A percentile compares a stretch with the other conserved stretches of the same genome.
phyloP scores from a whole-genome alignment of 2,329 filamentous ascomycete genomes.

The Botrytis fragariae region DNA sequence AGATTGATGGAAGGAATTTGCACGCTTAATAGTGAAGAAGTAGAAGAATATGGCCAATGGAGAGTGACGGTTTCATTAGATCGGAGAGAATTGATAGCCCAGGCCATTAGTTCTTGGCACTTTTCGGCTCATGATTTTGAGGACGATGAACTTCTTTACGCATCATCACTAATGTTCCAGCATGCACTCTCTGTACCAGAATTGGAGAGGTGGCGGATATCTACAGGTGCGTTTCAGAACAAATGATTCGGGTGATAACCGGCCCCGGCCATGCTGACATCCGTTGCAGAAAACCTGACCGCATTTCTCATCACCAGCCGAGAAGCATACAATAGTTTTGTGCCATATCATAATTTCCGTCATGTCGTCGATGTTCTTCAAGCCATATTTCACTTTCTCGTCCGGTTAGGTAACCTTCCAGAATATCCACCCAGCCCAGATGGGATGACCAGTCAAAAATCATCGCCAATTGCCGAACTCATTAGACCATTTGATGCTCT shows the following conservation, averaged over 20 bases:
- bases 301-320: slow-evolving; percentile 85
- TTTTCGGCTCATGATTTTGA: slow-evolving; percentile 88
- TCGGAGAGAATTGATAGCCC: slow-evolving; percentile 63
- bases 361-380: slow-evolving; percentile 96
- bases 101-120: slow-evolving; percentile 69
- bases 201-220: slow-evolving; percentile 75
- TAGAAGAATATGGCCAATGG: slow-evolving; percentile 58
- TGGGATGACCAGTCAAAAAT: slow-evolving; percentile 31
- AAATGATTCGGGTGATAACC: slow-evolving; percentile 32
- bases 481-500: slow-evolving; percentile 86
- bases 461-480: slow-evolving; percentile 68
- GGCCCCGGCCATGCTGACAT: slow-evolving; percentile 42
- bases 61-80: slow-evolving; percentile 66
- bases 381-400: slow-evolving; percentile 85
- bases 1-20: slow-evolving; percentile 88
- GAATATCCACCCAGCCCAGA: slow-evolving; percentile 52
- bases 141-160: slow-evolving; percentile 87
- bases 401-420: slow-evolving; percentile 74
- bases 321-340: slow-evolving; percentile 92
- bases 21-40: slow-evolving; percentile 58
- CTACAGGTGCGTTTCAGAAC: slow-evolving; percentile 58
- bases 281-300: slow-evolving; percentile 67
- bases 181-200: slow-evolving; percentile 82
- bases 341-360: slow-evolving; percentile 97
- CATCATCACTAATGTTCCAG: slow-evolving; percentile 82